Evolutionary conservation across 1,284 basidiomycete species (phyloP), one percentile per base, ranked within the genome.

Genomic region (Phellinidium pouzarii): DNA sequence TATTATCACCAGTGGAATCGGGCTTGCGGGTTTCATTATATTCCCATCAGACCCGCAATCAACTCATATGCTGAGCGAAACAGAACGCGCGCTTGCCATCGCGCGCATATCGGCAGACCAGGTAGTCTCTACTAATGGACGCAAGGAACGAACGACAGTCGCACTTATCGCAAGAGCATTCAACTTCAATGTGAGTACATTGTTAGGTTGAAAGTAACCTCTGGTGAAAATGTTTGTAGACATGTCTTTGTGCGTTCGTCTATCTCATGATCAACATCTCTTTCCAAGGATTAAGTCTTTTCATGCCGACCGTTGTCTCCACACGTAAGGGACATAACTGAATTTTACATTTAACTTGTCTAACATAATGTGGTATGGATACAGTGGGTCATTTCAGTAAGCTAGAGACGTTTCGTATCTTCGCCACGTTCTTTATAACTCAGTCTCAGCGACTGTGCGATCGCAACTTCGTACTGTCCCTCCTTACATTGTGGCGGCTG

Each of bases 391-490:
- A 52, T 23, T 56, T 56, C 44, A 56, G 54, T 56, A 41, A 52
- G 54, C 22, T 20, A 54, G 31, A 34, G 6, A n/a, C n/a, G n/a
- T n/a, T 34, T 14, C 14, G 14, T 34, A 34, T 34, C 17, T 5
- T 42, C 22, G 20, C 23, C 6, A 11, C 19, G 26, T 48, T 11
- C 23, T 44, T 42, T 49, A 4, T 22, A 29, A 36, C 46, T 17
- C 31, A 6, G 41, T 47, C 26, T 47, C 49, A 72, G 69, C 68
- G 29, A 65, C 66, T 17, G 67, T 73, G 9, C 61, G 71, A 54
- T 64, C 68, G 4, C 71, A 74, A 52, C 65, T 74, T 3, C 64
- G 69, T 2, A 72, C 70, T 1, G 72, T 73, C 3, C 71, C 71
- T 1, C 70, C 70, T 1, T 74, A 67, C 55, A 48, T 68, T 8